These are phyloP conservation scores for Neurospora sp. DNA, from an alignment of 495 filamentous ascomycete species.

Conservation along the genomic window DNA sequence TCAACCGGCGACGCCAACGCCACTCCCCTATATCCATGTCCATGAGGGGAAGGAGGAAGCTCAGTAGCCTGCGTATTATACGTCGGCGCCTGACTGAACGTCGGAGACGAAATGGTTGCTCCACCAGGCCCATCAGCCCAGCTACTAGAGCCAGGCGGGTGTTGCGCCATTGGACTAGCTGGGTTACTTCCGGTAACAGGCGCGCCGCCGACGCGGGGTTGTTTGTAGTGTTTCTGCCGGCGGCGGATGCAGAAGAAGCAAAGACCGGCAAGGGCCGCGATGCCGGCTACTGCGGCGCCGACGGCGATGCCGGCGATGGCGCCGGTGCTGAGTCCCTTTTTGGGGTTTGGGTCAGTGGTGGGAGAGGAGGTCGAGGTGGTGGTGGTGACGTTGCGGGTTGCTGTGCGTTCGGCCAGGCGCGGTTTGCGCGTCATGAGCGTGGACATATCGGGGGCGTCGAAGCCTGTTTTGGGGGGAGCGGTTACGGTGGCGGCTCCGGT, in stretches of 20 bases:
- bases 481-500: slow-evolving; percentile 7
- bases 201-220: not conserved
- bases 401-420: not conserved
- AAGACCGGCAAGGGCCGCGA: not conserved
- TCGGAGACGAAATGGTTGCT: not conserved
- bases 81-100: not conserved
- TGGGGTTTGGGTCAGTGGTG: no score
- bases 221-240: slow-evolving; percentile 4
- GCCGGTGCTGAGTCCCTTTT: not conserved
- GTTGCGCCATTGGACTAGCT: not conserved
- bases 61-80: not conserved
- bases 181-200: not conserved
- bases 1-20: slow-evolving; percentile 4
- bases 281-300: not conserved
- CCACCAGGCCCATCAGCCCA: not conserved
- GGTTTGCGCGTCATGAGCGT: slow-evolving; percentile 12
- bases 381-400: slow-evolving; percentile 6
- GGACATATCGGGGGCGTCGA: slow-evolving; percentile 6
- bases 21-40: not conserved
- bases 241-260: slow-evolving; percentile 10
- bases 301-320: slow-evolving; percentile 12
- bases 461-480: slow-evolving; percentile 2
- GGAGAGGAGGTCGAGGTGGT: not conserved
- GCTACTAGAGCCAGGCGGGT: not conserved
- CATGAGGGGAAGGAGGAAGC: not conserved